Base-by-base conservation (phyloP, 2,329 filamentous ascomycete genomes). In the Stenocarpella maydis region DNA sequence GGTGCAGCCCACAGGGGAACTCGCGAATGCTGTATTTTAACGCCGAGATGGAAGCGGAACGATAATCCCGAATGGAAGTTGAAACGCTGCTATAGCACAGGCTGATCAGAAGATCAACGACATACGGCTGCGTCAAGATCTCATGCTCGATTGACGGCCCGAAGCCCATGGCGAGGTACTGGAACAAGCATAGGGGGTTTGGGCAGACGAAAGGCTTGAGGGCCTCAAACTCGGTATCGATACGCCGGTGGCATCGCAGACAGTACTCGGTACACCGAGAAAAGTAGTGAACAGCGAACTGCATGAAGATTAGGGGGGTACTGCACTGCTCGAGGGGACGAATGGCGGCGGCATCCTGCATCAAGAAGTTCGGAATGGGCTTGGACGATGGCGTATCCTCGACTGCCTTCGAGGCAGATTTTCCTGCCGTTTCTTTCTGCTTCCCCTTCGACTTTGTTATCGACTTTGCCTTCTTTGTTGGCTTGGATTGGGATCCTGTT, bases 131-230 rank as follows among this genome's bases (percentile, higher is more conserved):
- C 15, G 88, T 87, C 31, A 92, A 76, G 26, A 98, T 92, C 76
- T 97, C 94, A 76, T 95, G 90, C 77, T 98, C 94, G 68, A 97
- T 89, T 74, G 89, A 94, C 1, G 93, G 92, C 0, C 94, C 95
- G 75, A 97, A 91, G 0, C 93, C 94, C n/a, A 97, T 83, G 19
- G 88, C 85, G 85, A 97, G 92, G 80, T 96, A 97, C 76, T 98
- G 95, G 75, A 92, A 97, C 4, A 97, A 82, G 75, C 95, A 98
- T 3, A 98, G 83, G 1, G 86, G 83, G 15, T 88, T 86, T 26
- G 88, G 87, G 79, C 95, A 98, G 53, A 97, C 93, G 71, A 92
- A 93, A 2, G 92, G 92, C 73, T 92, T 93, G 70, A 94, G 82
- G 1, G 91, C 88, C 74, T 91, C 88, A 45, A 95, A 90, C 0